Percentiles rank a stretch among this genome's conserved stretches.
phyloP scores from a whole-genome alignment of 352 stramenopile species.

The Sclerospora graminicola region DNA sequence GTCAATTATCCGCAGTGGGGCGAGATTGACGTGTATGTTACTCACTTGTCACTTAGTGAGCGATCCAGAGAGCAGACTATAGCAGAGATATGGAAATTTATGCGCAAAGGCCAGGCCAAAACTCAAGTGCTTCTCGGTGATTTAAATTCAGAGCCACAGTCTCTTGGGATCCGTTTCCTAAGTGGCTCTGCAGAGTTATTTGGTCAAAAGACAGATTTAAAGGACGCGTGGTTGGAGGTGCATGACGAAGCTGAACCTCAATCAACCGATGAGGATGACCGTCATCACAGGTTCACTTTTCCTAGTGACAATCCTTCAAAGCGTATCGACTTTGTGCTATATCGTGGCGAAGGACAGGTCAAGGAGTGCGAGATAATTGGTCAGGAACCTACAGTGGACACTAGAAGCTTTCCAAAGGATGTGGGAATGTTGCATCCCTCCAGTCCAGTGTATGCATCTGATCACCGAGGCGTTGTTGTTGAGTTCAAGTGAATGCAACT shows the following conservation, averaged over 20 bases:
- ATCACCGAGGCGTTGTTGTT: slow-evolving; percentile 75
- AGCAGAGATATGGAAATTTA: slow-evolving; percentile 76
- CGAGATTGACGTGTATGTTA: slow-evolving; percentile 78
- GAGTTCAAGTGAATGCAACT: slow-evolving; percentile 31
- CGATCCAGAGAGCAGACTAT: slow-evolving; percentile 61
- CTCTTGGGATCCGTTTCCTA: slow-evolving; percentile 66
- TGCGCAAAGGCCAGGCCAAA: slow-evolving; percentile 42
- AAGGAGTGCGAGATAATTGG: slow-evolving; percentile 68
- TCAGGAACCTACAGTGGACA: slow-evolving; percentile 60
- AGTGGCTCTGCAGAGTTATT: slow-evolving; percentile 45
- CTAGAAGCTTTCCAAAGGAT: slow-evolving; percentile 35
- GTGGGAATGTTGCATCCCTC: slow-evolving; percentile 66
- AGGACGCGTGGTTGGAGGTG: slow-evolving; percentile 63
- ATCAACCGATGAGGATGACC: slow-evolving; percentile 35
- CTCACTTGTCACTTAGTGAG: slow-evolving; percentile 77
- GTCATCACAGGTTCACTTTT: slow-evolving; percentile 66
- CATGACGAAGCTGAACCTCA: slow-evolving; percentile 49
- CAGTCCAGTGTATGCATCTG: slow-evolving; percentile 80
- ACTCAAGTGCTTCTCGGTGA: slow-evolving; percentile 78
- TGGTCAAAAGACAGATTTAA: slow-evolving; percentile 51
- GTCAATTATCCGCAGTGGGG: slow-evolving; percentile 58
- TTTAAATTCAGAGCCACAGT: slow-evolving; percentile 82
- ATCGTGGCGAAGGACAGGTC: slow-evolving; percentile 48
- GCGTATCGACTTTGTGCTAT: slow-evolving; percentile 82
- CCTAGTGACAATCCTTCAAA: slow-evolving; percentile 77